These are phyloP conservation scores for Syzygium grande DNA, from an alignment of 345 rosid species.

Conservation along the genomic window DNA sequence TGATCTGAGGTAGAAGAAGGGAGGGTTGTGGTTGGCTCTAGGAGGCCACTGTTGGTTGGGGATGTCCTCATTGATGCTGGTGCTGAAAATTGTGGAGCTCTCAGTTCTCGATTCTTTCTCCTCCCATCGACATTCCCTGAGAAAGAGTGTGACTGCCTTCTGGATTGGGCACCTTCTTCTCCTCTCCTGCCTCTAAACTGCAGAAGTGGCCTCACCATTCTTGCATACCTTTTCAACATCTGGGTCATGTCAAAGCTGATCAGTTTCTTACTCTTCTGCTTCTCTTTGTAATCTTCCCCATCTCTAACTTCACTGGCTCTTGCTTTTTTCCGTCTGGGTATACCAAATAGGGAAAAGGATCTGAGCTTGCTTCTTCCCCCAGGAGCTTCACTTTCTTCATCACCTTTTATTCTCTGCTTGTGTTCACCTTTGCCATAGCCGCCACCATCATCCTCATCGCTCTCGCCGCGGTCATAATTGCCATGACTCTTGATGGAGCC, in stretches of 20 bases:
- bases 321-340: conserved; percentile 41
- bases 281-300: conserved; percentile 29
- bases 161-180: conserved; percentile 11
- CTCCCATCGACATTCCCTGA: conserved; percentile 28
- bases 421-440: background rate
- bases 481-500: background rate
- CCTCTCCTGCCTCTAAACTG: conserved; percentile 43
- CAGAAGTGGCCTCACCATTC: conserved; percentile 23
- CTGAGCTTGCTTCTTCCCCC: conserved; percentile 31
- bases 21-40: conserved; percentile 17
- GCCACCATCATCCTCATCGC: background rate
- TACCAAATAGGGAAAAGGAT: conserved; percentile 68
- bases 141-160: conserved; percentile 36
- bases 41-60: conserved; percentile 79
- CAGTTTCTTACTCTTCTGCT: conserved; percentile 33
- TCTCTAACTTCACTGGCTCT: conserved; percentile 13
- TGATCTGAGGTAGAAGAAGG: conserved; percentile 41
- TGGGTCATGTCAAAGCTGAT: conserved; percentile 53
- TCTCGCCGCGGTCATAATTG: background rate
- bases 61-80: conserved; percentile 95
- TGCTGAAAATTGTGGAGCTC: conserved; percentile 49
- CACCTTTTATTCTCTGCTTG: background rate
- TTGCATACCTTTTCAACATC: conserved; percentile 3
- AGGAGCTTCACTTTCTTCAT: conserved; percentile 6
- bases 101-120: background rate